Conservation (phyloP, 768 basidiomycete genomes). For the Tulasnella sp. region DNA sequence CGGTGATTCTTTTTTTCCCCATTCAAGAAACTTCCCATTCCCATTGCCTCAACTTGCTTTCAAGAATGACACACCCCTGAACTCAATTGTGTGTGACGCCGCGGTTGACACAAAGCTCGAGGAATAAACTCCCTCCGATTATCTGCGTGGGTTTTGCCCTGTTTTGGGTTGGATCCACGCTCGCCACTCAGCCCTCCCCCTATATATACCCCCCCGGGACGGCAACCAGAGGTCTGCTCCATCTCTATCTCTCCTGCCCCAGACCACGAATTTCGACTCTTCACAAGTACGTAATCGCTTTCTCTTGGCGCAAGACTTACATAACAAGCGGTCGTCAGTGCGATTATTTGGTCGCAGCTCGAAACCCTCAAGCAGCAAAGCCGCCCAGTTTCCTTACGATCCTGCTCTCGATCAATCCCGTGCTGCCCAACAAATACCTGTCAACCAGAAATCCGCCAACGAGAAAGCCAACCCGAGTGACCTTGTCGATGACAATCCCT, state of each 20-base stretch:
- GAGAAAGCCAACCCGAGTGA: not conserved
- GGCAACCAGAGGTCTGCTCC: not conserved
- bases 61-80: not conserved
- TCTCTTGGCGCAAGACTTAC: not conserved
- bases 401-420: not conserved
- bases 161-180: not conserved
- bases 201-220: not conserved
- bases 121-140: not conserved
- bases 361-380: not conserved
- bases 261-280: too few relatives aligned
- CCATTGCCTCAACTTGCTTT: not conserved
- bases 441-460: too few relatives aligned
- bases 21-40: too few relatives aligned
- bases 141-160: not conserved
- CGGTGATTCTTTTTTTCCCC: too few relatives aligned
- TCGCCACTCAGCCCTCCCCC: not conserved
- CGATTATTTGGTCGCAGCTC: not conserved
- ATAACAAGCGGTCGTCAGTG: not conserved
- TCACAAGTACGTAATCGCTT: not conserved
- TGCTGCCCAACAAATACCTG: not conserved
- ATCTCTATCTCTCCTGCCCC: not conserved
- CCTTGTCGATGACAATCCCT: not conserved
- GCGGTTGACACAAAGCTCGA: not conserved
- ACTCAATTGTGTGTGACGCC: not conserved
- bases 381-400: not conserved